A percentile compares a stretch with the other conserved stretches of the same genome.
Evolutionary conservation across 2,329 filamentous ascomycete species (phyloP).

Genomic region (Cercospora berteroae): DNA sequence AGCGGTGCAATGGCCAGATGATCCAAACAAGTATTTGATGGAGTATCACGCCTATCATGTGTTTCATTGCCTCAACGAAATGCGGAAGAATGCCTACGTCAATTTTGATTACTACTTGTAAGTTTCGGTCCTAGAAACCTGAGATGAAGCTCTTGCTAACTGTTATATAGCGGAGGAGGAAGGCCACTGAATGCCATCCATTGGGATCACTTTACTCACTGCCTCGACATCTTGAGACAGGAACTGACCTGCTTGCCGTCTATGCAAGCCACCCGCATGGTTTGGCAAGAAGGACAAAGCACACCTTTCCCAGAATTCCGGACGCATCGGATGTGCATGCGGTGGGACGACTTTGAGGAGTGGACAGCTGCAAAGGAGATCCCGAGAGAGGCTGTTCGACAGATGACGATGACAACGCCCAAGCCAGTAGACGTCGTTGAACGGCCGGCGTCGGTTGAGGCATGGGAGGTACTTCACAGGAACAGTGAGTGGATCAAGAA

Average conservation of each 20-base stretch:
- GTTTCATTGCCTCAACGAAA: neutral
- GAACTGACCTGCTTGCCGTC: neutral
- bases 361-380: neutral
- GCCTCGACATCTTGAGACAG: neutral
- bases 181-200: neutral
- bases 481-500: too few relatives aligned
- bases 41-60: neutral
- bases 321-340: slow-evolving; percentile 1
- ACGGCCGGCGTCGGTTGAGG: too few relatives aligned
- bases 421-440: too few relatives aligned
- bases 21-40: neutral
- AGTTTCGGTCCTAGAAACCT: neutral
- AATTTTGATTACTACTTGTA: neutral
- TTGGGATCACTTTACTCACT: neutral
- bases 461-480: too few relatives aligned
- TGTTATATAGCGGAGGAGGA: neutral
- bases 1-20: neutral
- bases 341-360: neutral
- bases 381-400: neutral
- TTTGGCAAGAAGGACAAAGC: neutral
- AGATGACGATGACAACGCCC: too few relatives aligned
- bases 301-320: neutral
- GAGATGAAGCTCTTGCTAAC: neutral
- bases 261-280: neutral
- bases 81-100: neutral